phyloP scores from a whole-genome alignment of 305 asterid species.

The Coffea humblotiana region DNA sequence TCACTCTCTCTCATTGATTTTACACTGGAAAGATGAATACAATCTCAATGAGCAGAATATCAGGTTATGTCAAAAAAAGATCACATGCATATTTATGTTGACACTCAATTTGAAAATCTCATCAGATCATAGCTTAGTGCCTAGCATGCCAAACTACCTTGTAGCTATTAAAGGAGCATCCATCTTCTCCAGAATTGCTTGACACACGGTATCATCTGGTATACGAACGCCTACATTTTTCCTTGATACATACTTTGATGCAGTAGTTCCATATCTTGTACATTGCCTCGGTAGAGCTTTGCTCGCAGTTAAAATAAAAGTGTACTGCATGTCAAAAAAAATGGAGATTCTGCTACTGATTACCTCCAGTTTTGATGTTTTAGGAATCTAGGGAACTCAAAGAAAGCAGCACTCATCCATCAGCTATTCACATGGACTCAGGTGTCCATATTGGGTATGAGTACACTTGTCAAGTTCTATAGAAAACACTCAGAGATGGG shows the following conservation, averaged over 20 bases:
- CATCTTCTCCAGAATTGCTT: conserved; percentile 74
- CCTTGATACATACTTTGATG: conserved; percentile 70
- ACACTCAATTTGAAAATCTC: neutral
- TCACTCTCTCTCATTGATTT: conserved; percentile 71
- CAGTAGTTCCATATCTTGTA: conserved; percentile 61
- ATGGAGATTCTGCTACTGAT: neutral
- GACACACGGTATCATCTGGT: conserved; percentile 87
- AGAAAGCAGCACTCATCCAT: neutral
- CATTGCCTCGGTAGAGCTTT: conserved; percentile 89
- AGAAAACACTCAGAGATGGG: neutral
- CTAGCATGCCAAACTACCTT: conserved; percentile 43
- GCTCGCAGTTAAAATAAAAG: conserved; percentile 85
- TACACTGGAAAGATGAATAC: conserved; percentile 47
- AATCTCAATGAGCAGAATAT: conserved; percentile 30
- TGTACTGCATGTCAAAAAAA: conserved; percentile 52
- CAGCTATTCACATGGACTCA: too few species aligned
- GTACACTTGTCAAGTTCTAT: neutral
- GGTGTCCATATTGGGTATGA: neutral
- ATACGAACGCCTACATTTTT: conserved; percentile 85
- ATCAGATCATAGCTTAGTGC: conserved; percentile 13
- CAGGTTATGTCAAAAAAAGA: neutral
- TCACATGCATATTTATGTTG: neutral
- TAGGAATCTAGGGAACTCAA: neutral
- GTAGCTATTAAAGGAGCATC: conserved; percentile 82
- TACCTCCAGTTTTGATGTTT: neutral